phyloP scores from a whole-genome alignment of 2,329 filamentous ascomycete species.

The Fonsecaea nubica region DNA sequence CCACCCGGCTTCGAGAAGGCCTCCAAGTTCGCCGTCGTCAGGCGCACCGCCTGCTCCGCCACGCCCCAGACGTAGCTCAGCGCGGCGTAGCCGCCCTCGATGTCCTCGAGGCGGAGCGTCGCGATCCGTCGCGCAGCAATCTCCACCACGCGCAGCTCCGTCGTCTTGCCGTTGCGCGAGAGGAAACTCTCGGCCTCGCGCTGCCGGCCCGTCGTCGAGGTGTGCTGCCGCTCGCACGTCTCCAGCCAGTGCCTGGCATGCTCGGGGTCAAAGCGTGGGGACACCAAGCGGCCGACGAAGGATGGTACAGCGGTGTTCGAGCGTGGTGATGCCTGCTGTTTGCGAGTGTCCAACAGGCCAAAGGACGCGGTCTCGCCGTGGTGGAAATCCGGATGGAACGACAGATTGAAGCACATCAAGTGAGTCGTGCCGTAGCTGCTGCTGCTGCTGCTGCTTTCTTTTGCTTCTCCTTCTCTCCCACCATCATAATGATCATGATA shows the following conservation, averaged over 20 bases:
- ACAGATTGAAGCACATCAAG: background rate
- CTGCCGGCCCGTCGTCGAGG: no score
- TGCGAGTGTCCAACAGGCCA: background rate
- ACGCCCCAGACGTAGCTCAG: background rate
- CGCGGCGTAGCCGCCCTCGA: background rate
- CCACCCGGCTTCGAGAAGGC: background rate
- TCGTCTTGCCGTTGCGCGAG: background rate
- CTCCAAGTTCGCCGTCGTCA: background rate
- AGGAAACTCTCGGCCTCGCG: background rate
- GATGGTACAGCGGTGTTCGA: background rate
- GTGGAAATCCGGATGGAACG: background rate
- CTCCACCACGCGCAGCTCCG: background rate
- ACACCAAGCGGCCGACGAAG: background rate
- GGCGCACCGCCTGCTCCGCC: background rate
- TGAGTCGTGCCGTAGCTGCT: background rate
- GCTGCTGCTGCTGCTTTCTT: no score
- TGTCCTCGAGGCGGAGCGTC: background rate
- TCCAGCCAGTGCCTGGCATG: background rate
- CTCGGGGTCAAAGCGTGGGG: background rate
- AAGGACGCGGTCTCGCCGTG: background rate
- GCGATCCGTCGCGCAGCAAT: background rate
- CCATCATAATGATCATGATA: background rate
- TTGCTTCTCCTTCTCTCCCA: no score
- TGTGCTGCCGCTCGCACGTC: background rate
- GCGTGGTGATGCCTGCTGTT: no score